Evolutionary conservation across 495 filamentous ascomycete species (phyloP).

Genomic region (Entonaema liquescens): DNA sequence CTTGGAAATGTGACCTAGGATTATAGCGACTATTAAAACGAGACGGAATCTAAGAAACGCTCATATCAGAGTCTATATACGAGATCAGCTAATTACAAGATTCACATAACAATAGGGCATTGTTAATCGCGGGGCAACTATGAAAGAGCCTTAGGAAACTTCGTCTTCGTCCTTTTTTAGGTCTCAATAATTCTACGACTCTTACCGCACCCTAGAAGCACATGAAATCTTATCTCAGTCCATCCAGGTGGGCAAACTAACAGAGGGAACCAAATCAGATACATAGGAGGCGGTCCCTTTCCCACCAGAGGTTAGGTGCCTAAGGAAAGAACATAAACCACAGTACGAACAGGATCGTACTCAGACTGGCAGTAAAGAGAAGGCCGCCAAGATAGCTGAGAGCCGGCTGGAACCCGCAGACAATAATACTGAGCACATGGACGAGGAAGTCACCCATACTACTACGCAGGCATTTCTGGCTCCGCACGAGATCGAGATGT

Average conservation of each 20-base stretch:
- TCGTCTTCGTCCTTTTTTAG: not conserved
- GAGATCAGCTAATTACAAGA: not conserved
- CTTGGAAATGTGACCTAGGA: not conserved
- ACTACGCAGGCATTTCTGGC: not conserved
- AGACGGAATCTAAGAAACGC: not conserved
- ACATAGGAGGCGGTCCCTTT: not conserved
- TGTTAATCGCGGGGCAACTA: not conserved
- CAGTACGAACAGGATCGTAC: not conserved
- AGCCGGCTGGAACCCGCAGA: not conserved
- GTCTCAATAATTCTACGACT: not conserved
- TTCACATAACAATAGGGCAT: not conserved
- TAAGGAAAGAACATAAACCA: not conserved
- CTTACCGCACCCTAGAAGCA: not conserved
- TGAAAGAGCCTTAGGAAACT: no score
- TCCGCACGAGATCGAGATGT: not conserved
- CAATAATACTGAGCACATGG: not conserved
- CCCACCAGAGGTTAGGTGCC: not conserved
- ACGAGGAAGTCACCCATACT: not conserved
- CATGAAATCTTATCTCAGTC: not conserved
- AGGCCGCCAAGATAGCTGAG: not conserved
- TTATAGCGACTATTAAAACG: not conserved
- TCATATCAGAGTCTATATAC: not conserved
- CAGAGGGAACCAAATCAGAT: not conserved
- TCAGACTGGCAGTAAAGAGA: not conserved
- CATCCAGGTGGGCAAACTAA: not conserved